Percentiles rank a stretch among this genome's conserved stretches.
These are phyloP conservation scores for Ogataea angusta DNA, from an alignment of 805 yeast genomes.

Conservation along the genomic window DNA sequence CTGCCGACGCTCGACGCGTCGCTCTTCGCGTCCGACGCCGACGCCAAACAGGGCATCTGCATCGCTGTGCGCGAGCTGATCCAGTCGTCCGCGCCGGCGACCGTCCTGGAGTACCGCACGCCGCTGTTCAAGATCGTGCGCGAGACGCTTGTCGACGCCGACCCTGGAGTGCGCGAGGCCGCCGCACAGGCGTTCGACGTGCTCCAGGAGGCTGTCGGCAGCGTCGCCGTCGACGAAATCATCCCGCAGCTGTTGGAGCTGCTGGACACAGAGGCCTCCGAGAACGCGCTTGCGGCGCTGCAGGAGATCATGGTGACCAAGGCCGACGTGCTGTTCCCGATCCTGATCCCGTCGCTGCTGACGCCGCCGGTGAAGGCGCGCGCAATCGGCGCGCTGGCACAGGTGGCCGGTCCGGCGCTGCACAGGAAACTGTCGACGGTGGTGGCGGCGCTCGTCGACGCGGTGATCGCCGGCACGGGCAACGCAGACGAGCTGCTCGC, in stretches of 20 bases:
- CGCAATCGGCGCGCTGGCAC: constrained; percentile 81
- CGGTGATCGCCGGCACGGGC: constrained; percentile 41
- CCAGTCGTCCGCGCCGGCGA: constrained; percentile 62
- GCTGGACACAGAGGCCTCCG: constrained; percentile 55
- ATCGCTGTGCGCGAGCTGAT: constrained; percentile 86
- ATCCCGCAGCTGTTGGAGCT: constrained; percentile 76
- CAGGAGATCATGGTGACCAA: constrained; percentile 90
- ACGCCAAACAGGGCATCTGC: constrained; percentile 94
- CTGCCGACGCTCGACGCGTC: constrained; percentile 80
- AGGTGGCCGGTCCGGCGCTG: constrained; percentile 83
- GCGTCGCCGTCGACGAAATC: constrained; percentile 81
- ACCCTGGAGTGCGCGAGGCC: constrained; percentile 75
- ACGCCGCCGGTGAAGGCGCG: constrained; percentile 84
- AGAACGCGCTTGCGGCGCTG: constrained; percentile 79
- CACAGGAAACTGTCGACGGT: constrained; percentile 70
- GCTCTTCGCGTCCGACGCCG: constrained; percentile 60
- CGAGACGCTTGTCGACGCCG: constrained; percentile 72
- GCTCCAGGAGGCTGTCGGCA: constrained; percentile 78
- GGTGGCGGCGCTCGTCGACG: constrained; percentile 67
- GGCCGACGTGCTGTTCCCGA: constrained; percentile 90
- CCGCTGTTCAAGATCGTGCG: constrained; percentile 72
- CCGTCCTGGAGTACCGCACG: constrained; percentile 61
- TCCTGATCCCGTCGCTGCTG: constrained; percentile 80
- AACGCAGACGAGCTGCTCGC: constrained; percentile 39
- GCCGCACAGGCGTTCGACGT: constrained; percentile 91